Evolutionary conservation across 768 basidiomycete genomes (phyloP).

Genomic region (Leccinum fibrillosum): DNA sequence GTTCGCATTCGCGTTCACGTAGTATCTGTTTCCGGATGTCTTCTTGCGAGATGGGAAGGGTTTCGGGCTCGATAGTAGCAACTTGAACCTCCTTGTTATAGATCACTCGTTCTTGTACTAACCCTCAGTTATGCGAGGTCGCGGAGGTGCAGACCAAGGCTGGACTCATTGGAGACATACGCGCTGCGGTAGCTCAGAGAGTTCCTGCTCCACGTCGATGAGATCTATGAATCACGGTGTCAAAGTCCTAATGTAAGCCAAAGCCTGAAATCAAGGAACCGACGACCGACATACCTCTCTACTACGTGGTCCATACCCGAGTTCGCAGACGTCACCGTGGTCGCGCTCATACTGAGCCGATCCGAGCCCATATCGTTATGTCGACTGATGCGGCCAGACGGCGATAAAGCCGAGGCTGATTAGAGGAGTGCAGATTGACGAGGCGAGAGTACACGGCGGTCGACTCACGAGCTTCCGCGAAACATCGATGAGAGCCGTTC

Average conservation of each 20-base stretch:
- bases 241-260: slow-evolving; percentile 44
- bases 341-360: slow-evolving; percentile 40
- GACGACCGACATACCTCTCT: slow-evolving; percentile 52
- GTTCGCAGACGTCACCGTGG: slow-evolving; percentile 45
- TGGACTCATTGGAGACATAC: slow-evolving; percentile 36
- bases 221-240: slow-evolving; percentile 69
- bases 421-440: slow-evolving; percentile 36
- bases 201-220: slow-evolving; percentile 85
- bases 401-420: slow-evolving; percentile 35
- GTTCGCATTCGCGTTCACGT: slow-evolving; percentile 31
- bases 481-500: too few relatives aligned
- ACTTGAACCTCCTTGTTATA: slow-evolving; percentile 89
- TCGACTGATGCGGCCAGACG: slow-evolving; percentile 65
- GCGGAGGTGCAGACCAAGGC: neutral
- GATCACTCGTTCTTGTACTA: slow-evolving; percentile 63
- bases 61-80: slow-evolving; percentile 55
- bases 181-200: slow-evolving; percentile 88
- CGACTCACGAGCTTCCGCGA: too few relatives aligned
- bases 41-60: slow-evolving; percentile 54
- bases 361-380: slow-evolving; percentile 64
- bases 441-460: slow-evolving; percentile 28
- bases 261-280: neutral
- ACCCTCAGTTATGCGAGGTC: slow-evolving; percentile 1
- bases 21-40: slow-evolving; percentile 71
- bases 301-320: slow-evolving; percentile 66